Evolutionary conservation across 495 filamentous ascomycete genomes (phyloP), one percentile per base, ranked within the genome.

Genomic region (Xylaria bambusicola): DNA sequence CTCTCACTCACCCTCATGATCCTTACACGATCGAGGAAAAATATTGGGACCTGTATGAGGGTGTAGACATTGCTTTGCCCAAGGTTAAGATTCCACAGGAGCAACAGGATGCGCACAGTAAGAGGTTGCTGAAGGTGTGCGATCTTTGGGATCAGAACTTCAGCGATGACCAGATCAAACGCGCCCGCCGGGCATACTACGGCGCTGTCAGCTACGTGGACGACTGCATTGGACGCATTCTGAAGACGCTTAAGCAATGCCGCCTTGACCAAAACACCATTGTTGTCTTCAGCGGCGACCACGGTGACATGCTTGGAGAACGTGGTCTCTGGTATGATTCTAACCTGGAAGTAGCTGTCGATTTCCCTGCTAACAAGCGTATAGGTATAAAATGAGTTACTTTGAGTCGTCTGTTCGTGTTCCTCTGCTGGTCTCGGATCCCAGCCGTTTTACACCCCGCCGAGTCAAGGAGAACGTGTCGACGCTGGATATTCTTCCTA

Each of bases 251-350:
- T 17, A 84, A 90, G 63, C 76, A 88, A 52, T 92, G 89, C 72
- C 82, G 84, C 0, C 78, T 96, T 44, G 85, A 85, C 51, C 84
- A 93, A 17, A 82, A 94, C 70, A 95, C 91, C 5, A 90, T 96
- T 56, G 77, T 96, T 47, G 79, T 95, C 47, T 96, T 96, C 73
- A 90, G 85, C 49, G 89, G 91, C 48, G 91, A 96, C 64, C 91
- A 96, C 70, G 91, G 91, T 52, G 91, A 96, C 69, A 95, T 95
- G 91, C 84, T 96, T 8, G 91, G 91, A 35, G 91, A 96, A 74
- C 83, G 91, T 23, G 88, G 88, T 0, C 73, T 96, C 36, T 96
- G 91, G 91, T 60, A 60, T 4, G 5, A 36, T 33, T 27, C 2
- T 9, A 17, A 40, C 20, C 49, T 10, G 8, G 0, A 24, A 2